Conservation (phyloP, 2,329 filamentous ascomycete species). For the Sporothrix globosa region DNA sequence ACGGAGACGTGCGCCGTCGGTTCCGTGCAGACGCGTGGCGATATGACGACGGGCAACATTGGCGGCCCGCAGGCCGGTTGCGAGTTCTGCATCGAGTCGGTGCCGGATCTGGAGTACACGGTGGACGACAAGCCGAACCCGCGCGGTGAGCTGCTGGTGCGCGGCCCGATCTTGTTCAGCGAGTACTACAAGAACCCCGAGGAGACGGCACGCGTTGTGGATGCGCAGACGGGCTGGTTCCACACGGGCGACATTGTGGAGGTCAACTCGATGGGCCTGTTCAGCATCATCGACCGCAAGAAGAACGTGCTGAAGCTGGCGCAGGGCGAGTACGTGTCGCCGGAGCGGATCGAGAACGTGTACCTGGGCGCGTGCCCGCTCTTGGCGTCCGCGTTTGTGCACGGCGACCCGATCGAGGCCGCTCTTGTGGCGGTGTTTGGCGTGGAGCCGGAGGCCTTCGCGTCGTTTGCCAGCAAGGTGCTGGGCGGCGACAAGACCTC, state of each 20-base stretch:
- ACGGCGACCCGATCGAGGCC: conserved; percentile 83
- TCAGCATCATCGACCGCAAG: conserved; percentile 92
- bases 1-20: conserved; percentile 88
- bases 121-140: conserved; percentile 85
- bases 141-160: conserved; percentile 84
- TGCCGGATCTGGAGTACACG: conserved; percentile 92
- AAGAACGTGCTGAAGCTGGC: conserved; percentile 99
- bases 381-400: conserved; percentile 80
- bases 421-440: conserved; percentile 85
- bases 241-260: conserved; percentile 89
- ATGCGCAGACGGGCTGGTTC: conserved; percentile 87
- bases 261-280: conserved; percentile 81
- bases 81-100: conserved; percentile 81
- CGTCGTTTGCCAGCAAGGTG: conserved; percentile 76
- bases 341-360: conserved; percentile 95
- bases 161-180: conserved; percentile 77
- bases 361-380: conserved; percentile 81
- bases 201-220: conserved; percentile 81
- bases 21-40: conserved; percentile 68
- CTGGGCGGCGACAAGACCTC: conserved; percentile 52
- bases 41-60: conserved; percentile 79
- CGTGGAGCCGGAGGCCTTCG: conserved; percentile 81
- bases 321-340: conserved; percentile 97
- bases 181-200: conserved; percentile 90
- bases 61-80: conserved; percentile 68